Evolutionary conservation across 108 stramenopile genomes (phyloP).

Genomic region (Licmophora abbreviata): DNA sequence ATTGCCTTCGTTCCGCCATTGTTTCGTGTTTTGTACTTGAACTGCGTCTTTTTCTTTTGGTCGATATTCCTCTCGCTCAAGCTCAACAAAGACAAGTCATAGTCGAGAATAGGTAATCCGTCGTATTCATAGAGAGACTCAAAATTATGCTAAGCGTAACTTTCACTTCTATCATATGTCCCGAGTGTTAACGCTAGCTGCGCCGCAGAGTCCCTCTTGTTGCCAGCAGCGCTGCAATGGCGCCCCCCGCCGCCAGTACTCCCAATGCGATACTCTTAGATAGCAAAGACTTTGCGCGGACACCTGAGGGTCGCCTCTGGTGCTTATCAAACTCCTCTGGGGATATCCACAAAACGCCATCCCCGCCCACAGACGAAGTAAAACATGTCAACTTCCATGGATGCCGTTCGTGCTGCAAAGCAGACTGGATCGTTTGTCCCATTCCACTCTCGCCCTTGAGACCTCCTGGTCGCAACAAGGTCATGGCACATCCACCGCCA

Average conservation of each 20-base stretch:
- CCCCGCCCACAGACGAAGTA: constrained; percentile 5
- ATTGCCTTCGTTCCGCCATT: constrained; percentile 86
- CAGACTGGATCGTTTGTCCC: constrained; percentile 3
- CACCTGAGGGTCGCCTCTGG: no score
- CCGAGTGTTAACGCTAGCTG: no score
- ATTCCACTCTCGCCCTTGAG: neutral
- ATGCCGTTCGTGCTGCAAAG: neutral
- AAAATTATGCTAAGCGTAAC: no score
- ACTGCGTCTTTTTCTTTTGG: constrained; percentile 93
- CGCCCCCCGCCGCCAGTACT: no score
- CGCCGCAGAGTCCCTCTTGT: no score
- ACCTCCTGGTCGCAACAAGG: constrained; percentile 6
- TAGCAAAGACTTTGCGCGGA: no score
- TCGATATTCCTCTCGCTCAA: constrained; percentile 80
- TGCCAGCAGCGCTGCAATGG: no score
- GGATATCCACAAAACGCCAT: constrained; percentile 5
- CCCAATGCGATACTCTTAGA: no score
- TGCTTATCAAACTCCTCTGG: no score
- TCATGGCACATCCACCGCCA: constrained; percentile 20
- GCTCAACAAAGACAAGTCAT: constrained; percentile 73
- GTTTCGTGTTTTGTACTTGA: constrained; percentile 84
- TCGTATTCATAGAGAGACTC: no score
- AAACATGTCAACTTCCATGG: constrained; percentile 9
- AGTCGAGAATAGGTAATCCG: no score
- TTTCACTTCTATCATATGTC: no score